Evolutionary conservation across 805 yeast species (phyloP).

Genomic region (Priceomyces haplophilus): DNA sequence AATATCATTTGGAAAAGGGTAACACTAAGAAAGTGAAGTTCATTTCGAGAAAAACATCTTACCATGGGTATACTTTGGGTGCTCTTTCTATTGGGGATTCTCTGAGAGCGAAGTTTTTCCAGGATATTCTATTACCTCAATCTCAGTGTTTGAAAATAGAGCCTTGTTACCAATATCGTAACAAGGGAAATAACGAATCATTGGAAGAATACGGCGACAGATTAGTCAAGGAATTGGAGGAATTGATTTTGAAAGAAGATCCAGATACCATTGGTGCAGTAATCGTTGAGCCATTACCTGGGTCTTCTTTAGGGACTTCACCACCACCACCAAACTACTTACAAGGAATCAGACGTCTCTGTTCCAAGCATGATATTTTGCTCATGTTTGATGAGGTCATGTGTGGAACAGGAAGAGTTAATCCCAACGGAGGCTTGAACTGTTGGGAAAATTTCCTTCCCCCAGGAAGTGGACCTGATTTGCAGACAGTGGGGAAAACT

Average conservation of each 20-base stretch:
- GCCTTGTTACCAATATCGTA: constrained; percentile 28
- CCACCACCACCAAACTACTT: constrained; percentile 27
- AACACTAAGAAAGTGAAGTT: constrained; percentile 20
- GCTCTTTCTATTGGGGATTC: constrained; percentile 21
- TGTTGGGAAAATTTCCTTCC: constrained; percentile 30
- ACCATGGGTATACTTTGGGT: constrained; percentile 29
- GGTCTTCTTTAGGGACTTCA: constrained; percentile 26
- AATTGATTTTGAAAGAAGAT: constrained; percentile 20
- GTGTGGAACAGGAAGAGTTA: constrained; percentile 36
- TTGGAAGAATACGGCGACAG: constrained; percentile 20
- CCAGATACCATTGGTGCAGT: constrained; percentile 28
- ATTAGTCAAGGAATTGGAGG: constrained; percentile 22
- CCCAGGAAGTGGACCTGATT: constrained; percentile 25
- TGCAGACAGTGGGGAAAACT: constrained; percentile 31
- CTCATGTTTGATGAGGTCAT: constrained; percentile 34
- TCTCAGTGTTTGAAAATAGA: constrained; percentile 19
- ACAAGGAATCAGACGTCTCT: constrained; percentile 25
- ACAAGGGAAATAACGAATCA: constrained; percentile 21
- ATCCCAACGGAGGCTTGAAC: constrained; percentile 24
- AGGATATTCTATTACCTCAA: constrained; percentile 19
- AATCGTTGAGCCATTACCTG: constrained; percentile 27
- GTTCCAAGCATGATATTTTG: constrained; percentile 30
- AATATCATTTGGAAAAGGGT: constrained; percentile 25
- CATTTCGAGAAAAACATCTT: constrained; percentile 24
- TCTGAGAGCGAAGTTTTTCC: constrained; percentile 17